These are phyloP conservation scores for Pichia sp. DNA, from an alignment of 1,139 yeast species.

Conservation along the genomic window DNA sequence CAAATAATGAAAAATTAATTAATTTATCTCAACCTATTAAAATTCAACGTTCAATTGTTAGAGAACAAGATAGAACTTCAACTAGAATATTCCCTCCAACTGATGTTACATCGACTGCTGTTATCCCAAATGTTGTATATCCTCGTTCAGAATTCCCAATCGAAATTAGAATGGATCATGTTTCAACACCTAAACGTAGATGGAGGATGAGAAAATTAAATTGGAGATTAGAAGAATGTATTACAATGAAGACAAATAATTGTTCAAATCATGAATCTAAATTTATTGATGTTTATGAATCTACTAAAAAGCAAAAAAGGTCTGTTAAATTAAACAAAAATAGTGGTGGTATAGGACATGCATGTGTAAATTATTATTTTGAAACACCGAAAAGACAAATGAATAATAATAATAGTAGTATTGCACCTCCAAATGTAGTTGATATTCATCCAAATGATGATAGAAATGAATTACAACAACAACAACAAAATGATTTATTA, in stretches of 20 bases:
- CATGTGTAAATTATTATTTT: constrained; percentile 24
- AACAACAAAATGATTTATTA: constrained; percentile 7
- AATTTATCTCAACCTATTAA: constrained; percentile 61
- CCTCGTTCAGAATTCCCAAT: constrained; percentile 84
- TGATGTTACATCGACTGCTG: constrained; percentile 77
- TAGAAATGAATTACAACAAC: neutral
- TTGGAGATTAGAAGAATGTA: constrained; percentile 88
- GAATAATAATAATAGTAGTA: constrained; percentile 10
- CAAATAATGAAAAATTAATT: constrained; percentile 30
- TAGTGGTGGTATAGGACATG: constrained; percentile 26
- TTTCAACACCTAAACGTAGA: constrained; percentile 52
- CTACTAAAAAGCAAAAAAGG: constrained; percentile 29
- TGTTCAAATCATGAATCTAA: constrained; percentile 53
- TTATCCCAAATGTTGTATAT: constrained; percentile 79
- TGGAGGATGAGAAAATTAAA: constrained; percentile 90
- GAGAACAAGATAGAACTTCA: constrained; percentile 83
- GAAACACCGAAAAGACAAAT: constrained; percentile 22
- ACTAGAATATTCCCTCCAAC: constrained; percentile 94
- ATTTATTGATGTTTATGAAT: constrained; percentile 41
- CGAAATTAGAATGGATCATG: constrained; percentile 76
- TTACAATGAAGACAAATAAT: constrained; percentile 51
- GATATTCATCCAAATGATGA: constrained; percentile 7
- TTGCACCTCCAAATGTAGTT: neutral
- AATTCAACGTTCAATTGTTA: constrained; percentile 67
- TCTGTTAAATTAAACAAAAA: constrained; percentile 23